phyloP scores from a whole-genome alignment of 2,329 filamentous ascomycete species.

The Achaetomium macrosporum region DNA sequence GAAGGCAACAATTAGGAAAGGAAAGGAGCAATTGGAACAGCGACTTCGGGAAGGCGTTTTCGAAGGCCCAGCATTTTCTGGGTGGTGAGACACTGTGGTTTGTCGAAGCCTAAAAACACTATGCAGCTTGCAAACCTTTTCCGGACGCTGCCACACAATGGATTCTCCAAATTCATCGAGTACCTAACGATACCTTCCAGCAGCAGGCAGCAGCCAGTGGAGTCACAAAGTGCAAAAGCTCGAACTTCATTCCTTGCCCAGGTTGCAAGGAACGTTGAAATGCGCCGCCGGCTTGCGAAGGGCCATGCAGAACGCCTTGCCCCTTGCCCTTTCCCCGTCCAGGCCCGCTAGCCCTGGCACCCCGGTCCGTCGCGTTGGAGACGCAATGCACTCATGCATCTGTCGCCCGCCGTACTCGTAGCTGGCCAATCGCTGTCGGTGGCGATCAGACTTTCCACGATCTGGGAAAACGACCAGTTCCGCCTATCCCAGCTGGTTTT shows the following conservation, averaged over 20 bases:
- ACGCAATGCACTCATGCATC: slow-evolving; percentile 15
- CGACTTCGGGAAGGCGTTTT: too few relatives aligned
- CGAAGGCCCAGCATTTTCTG: too few relatives aligned
- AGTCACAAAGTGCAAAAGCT: too few relatives aligned
- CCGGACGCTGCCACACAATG: too few relatives aligned
- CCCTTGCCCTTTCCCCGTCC: background rate
- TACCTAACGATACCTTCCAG: too few relatives aligned
- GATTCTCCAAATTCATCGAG: too few relatives aligned
- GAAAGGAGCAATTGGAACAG: too few relatives aligned
- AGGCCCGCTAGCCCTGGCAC: slow-evolving; percentile 10
- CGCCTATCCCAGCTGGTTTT: slow-evolving; percentile 12
- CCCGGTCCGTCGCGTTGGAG: slow-evolving; percentile 16
- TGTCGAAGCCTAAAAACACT: too few relatives aligned
- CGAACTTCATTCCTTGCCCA: too few relatives aligned
- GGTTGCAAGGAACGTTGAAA: background rate
- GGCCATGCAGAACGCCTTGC: background rate
- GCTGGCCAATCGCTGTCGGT: slow-evolving; percentile 31
- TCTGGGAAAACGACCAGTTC: slow-evolving; percentile 25
- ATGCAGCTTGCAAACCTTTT: too few relatives aligned
- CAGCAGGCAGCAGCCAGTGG: background rate
- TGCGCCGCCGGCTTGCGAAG: slow-evolving; percentile 1
- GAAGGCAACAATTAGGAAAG: too few relatives aligned
- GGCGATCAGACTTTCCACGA: slow-evolving; percentile 33
- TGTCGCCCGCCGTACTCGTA: slow-evolving; percentile 18
- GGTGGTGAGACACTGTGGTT: too few relatives aligned